Conservation (phyloP, 306 rosid genomes). For the Pterocarpus macrocarpus region DNA sequence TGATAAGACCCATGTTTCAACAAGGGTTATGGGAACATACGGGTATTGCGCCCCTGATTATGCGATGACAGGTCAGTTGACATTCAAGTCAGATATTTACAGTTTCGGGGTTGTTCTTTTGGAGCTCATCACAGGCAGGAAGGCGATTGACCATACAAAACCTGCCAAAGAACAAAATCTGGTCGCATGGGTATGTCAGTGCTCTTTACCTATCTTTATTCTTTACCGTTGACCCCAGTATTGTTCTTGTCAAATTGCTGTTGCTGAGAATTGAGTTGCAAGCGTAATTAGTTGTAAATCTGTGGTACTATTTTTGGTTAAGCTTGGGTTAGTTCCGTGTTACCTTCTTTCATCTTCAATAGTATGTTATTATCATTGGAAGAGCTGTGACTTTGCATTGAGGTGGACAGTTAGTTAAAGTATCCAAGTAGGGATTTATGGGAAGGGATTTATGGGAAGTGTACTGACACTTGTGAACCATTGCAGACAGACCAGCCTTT, state of each 20-base stretch:
- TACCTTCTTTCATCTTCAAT: neutral
- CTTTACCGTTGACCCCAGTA: neutral
- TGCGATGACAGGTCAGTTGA: conserved; percentile 84
- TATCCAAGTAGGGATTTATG: conserved; percentile 10
- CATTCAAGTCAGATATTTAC: conserved; percentile 87
- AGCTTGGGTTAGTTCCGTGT: conserved; percentile 18
- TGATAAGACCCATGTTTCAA: conserved; percentile 79
- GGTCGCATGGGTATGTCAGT: conserved; percentile 80
- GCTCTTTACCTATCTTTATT: conserved; percentile 15
- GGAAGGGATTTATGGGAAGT: conserved; percentile 6
- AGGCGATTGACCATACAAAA: conserved; percentile 65
- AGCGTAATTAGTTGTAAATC: conserved; percentile 9
- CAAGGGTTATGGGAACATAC: conserved; percentile 85
- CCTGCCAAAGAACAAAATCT: conserved; percentile 67
- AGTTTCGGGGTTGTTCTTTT: conserved; percentile 95
- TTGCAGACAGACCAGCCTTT: conserved; percentile 10
- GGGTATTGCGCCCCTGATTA: conserved; percentile 95
- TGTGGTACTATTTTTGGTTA: conserved; percentile 17
- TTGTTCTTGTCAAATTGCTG: conserved; percentile 1
- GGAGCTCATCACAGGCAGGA: conserved; percentile 90
- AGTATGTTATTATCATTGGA: neutral
- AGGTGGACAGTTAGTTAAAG: neutral
- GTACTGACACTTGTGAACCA: neutral
- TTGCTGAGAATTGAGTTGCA: conserved; percentile 8
- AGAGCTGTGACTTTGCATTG: conserved; percentile 6